Base-by-base conservation (phyloP, 208 protist species). In the Leptomonas seymouri region DNA sequence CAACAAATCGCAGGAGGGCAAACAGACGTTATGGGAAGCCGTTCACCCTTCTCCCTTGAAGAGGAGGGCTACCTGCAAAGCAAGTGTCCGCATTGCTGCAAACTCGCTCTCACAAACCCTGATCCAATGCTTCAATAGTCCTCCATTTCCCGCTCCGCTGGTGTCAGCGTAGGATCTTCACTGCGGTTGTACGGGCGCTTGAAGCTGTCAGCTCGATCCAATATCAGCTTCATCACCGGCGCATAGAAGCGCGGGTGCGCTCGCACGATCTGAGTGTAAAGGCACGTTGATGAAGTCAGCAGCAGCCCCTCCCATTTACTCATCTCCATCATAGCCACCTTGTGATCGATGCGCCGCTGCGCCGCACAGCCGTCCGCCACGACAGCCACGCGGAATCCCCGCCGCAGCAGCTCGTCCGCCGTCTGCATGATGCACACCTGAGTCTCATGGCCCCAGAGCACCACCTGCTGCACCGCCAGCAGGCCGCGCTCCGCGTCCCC, bases 341-440 rank as follows among this genome's bases (percentile, higher is more conserved):
- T 48, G 51, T 86, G 77, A 41, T 88, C 86, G 2, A 84, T 60
- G 14, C 63, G 36, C 16, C 49, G 62, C 72, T 91, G 89, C 23
- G 80, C 68, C 1, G 69, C 81, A 21, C 68, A 82, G 34, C 69
- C 89, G 56, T 94, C 89, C 5, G 70, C 63, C 44, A 56, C 54
- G 6, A 94, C 59, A 9, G 78, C 77, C 6, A 94, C 89, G 15
- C 79, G 70, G 25, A 87, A 89, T 12, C 80, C 80, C 9, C 65
- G 57, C 2, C 77, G 66, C 54, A 92, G 51, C 9, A 94, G 71
- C 31, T 75, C 89, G 39, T 86, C 78, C 2, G 82, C 78, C 1
- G 89, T 94, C 56, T 94, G 83, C 44, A 90, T 42, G 18, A 94
- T 55, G 67, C 89, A 94, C 23, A 92, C 84, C 21, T 91, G 85